Evolutionary conservation across 371 early-diverging fungal genomes (phyloP), one percentile per base, ranked within the genome.

Genomic region (Mucor saturninus): DNA sequence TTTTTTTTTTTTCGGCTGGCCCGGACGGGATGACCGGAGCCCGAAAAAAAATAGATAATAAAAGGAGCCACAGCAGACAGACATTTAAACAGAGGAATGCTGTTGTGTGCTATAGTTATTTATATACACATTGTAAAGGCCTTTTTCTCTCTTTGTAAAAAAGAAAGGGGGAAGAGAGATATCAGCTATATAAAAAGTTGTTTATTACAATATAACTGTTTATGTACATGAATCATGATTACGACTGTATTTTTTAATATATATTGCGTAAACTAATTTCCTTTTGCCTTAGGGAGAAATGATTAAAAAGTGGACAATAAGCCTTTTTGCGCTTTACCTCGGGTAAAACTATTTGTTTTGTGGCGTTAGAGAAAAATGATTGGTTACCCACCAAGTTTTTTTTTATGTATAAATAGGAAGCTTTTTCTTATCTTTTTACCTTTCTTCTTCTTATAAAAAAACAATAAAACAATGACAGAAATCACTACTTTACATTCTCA

Each of bases 401-500:
- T 21, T 21, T 21, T 21, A 35, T 35, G 35, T 8, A 35, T 6
- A 35, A 35, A 35, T 6, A 35, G 8, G 8, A 35, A 35, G 35
- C 35, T 35, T 35, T 35, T 35, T 0, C 8, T 6, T 13, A 9
- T 50, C 28, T 13, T 13, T 0, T 50, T 11, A 4, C 11, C 13
- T 50, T 50, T 50, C 11, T 42, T 42, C 21, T 21, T 21, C 21
- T n/a, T 14, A 4, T 13, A n/a, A 4, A 42, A 3, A 42, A 6
- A 42, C 43, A 5, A 10, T 42, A 42, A 42, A 42, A 42, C 10
- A 42, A 42, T 42, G 43, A 13, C 10, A 42, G 37, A 37, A 46
- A 49, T 43, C 2, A 56, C 61, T 37, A 51, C 37, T 30, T 40
- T 31, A 9, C 10, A 42, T 8, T 45, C 61, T 15, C 15, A 61